These are phyloP conservation scores for Blastobotrys attinorum DNA, from an alignment of 805 yeast species.

Conservation along the genomic window DNA sequence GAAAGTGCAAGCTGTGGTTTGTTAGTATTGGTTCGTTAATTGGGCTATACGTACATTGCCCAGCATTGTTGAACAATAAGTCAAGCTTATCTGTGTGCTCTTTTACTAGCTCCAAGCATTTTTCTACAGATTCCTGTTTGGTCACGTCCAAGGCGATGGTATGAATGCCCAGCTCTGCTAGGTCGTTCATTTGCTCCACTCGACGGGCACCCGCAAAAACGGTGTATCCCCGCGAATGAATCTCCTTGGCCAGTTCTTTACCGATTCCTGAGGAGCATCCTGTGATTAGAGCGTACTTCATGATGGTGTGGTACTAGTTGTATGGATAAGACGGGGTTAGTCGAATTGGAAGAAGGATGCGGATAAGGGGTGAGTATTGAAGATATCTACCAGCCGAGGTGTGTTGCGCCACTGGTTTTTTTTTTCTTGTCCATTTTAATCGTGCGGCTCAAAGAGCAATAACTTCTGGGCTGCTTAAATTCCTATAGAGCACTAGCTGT, in stretches of 20 bases:
- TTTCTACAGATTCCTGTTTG: conserved; percentile 36
- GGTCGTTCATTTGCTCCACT: conserved; percentile 47
- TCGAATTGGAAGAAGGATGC: no score
- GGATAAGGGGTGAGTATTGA: no score
- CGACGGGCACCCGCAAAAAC: conserved; percentile 66
- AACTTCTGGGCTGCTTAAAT: no score
- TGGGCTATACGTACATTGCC: conserved; percentile 24
- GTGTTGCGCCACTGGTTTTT: no score
- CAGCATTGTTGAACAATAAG: conserved; percentile 66
- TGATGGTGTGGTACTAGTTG: no score
- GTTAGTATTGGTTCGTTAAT: conserved; percentile 16
- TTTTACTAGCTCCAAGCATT: conserved; percentile 28
- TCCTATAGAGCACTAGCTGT: no score
- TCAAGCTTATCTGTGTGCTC: conserved; percentile 38
- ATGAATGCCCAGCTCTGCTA: conserved; percentile 36
- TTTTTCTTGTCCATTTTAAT: no score
- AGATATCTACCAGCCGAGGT: no score
- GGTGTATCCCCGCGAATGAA: background rate
- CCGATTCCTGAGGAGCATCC: conserved; percentile 16
- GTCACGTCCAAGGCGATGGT: conserved; percentile 53
- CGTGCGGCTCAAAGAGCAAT: no score
- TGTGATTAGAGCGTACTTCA: conserved; percentile 7
- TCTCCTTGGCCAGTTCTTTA: conserved; percentile 10
- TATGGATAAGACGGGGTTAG: no score
- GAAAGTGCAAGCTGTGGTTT: conserved; percentile 59